Base-by-base conservation (phyloP, 2,329 filamentous ascomycete genomes). In the Penicillium sp. region DNA sequence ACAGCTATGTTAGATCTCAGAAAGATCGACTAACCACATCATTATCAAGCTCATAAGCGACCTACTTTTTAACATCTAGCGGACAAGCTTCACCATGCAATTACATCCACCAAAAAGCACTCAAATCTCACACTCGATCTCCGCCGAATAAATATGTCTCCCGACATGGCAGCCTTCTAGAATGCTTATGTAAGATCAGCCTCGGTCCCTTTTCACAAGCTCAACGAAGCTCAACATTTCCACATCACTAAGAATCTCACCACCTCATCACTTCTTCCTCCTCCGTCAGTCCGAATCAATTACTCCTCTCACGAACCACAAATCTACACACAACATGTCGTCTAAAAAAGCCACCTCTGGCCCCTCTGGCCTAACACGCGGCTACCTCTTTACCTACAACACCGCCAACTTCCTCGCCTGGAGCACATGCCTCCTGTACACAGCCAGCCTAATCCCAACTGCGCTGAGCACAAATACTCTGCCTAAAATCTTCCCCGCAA, bases 301-400 rank as follows among this genome's bases (percentile, higher is more conserved):
- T 1, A 22, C 8, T 26, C 14, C 14, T n/a, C 38, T 40, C 16
- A 1, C 22, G 10, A 42, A 7, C 40, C 40, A 8, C 30, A 33
- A 25, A 6, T 4, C 6, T 28, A 51, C n/a, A 40, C 35, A 56
- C 25, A 62, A 30, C 45, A 71, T 67, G 61, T 46, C 65, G 16
- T 59, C 64, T 59, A 53, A 64, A 58, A 52, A 59, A 59, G 28
- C 53, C 52, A 57, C 60, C 52, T 59, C 62, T 43, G 60, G 73
- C 51, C 65, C 79, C 37, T 80, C 79, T 56, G 79, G 80, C 62
- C 70, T 82, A 64, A 88, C 86, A 75, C 84, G 80, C 58, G 81
- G 79, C 73, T 97, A 97, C 80, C 87, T 98, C 57, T 84, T 93
- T 72, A 80, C 88, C 69, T 99, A 98, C 85, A 98, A 98, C 79